These are phyloP conservation scores for Nymphaea colorata DNA, from an alignment of 164 flowering plant genomes.

Conservation along the genomic window DNA sequence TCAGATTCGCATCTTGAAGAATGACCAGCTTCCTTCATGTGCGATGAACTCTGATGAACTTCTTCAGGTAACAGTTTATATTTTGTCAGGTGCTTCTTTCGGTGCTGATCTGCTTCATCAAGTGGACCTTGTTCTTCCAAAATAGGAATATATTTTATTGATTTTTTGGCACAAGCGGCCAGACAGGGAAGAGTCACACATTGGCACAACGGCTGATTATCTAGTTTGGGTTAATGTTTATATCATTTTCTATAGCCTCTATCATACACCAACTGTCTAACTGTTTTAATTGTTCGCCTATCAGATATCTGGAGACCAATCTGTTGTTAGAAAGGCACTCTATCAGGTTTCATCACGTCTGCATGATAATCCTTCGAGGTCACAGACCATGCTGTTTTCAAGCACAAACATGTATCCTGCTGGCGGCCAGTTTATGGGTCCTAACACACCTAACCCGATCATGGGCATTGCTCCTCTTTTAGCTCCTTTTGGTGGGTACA, in stretches of 20 bases:
- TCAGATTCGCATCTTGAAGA: slow-evolving; percentile 84
- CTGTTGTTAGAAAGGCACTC: slow-evolving; percentile 65
- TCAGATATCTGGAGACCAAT: slow-evolving; percentile 62
- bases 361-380: slow-evolving; percentile 82
- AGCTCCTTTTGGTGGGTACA: slow-evolving; percentile 74
- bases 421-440: slow-evolving; percentile 42
- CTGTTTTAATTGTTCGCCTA: not conserved
- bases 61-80: slow-evolving; percentile 54
- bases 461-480: slow-evolving; percentile 52
- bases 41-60: slow-evolving; percentile 85
- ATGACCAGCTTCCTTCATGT: slow-evolving; percentile 79
- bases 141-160: too few species aligned
- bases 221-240: too few species aligned
- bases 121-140: not conserved
- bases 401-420: slow-evolving; percentile 33
- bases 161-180: too few species aligned
- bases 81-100: not conserved
- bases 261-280: too few species aligned
- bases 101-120: not conserved
- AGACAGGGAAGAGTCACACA: too few species aligned
- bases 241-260: too few species aligned
- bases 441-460: slow-evolving; percentile 47
- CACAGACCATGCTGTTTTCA: slow-evolving; percentile 73
- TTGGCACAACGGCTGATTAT: too few species aligned
- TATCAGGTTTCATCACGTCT: slow-evolving; percentile 62